A percentile compares a stretch with the other conserved stretches of the same genome.
Evolutionary conservation across 768 basidiomycete species (phyloP).

Genomic region (Pisolithus tinctorius): DNA sequence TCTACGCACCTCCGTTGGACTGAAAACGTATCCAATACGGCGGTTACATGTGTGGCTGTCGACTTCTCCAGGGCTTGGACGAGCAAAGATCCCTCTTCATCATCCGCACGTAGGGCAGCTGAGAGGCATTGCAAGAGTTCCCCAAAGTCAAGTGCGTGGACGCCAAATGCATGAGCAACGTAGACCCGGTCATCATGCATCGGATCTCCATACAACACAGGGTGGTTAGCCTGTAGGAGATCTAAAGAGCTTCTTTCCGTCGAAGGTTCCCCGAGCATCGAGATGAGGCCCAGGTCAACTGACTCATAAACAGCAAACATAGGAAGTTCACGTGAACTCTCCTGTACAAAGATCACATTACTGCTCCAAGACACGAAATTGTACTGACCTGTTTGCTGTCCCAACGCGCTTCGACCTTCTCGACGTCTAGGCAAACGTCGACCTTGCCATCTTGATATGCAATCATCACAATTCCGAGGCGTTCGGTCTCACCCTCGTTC

Average conservation of each 20-base stretch:
- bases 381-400: constrained; percentile 46
- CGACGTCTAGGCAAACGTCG: constrained; percentile 84
- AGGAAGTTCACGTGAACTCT: constrained; percentile 51
- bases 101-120: constrained; percentile 48
- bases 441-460: constrained; percentile 81
- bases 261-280: constrained; percentile 39
- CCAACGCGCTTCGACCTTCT: constrained; percentile 90
- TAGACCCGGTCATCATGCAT: constrained; percentile 80
- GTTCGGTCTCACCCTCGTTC: constrained; percentile 49
- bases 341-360: constrained; percentile 12
- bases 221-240: constrained; percentile 58
- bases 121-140: constrained; percentile 53
- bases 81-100: constrained; percentile 40
- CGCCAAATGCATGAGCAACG: constrained; percentile 84
- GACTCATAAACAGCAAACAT: constrained; percentile 84
- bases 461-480: constrained; percentile 68
- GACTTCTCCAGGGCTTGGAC: constrained; percentile 43
- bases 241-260: constrained; percentile 35
- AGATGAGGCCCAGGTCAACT: constrained; percentile 72
- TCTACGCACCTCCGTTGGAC: constrained; percentile 54
- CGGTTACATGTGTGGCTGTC: constrained; percentile 48
- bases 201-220: constrained; percentile 66
- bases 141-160: constrained; percentile 66
- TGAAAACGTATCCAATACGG: constrained; percentile 66
- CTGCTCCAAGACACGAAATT: not conserved